Conservation (phyloP, 73 alveolate species). For the Paramecium sonneborni region DNA sequence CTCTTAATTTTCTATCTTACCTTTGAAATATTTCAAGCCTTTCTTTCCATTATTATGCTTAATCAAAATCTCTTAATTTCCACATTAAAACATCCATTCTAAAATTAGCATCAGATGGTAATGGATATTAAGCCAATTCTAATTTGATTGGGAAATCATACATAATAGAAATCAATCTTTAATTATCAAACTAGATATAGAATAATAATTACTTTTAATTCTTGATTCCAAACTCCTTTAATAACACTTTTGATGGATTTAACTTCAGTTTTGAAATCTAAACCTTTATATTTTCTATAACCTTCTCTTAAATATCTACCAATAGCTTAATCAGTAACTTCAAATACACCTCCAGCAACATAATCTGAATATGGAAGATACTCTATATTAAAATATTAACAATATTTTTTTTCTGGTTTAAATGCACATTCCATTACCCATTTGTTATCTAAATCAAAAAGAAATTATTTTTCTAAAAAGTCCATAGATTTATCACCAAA, state of each 20-base stretch:
- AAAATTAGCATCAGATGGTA: conserved; percentile 70
- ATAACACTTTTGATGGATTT: neutral
- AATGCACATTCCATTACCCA: conserved; percentile 41
- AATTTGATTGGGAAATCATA: conserved; percentile 59
- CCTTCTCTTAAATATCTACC: conserved; percentile 27
- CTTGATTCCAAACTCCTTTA: conserved; percentile 56
- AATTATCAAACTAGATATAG: neutral
- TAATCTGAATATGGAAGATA: conserved; percentile 22
- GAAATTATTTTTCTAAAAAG: conserved; percentile 41
- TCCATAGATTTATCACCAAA: conserved; percentile 65
- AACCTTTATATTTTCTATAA: conserved; percentile 60
- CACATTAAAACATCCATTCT: conserved; percentile 63
- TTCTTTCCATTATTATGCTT: conserved; percentile 56
- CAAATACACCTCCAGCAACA: conserved; percentile 64
- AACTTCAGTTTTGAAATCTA: conserved; percentile 56
- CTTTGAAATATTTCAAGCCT: conserved; percentile 47
- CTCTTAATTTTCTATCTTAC: conserved; percentile 62
- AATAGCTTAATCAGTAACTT: conserved; percentile 46
- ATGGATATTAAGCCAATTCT: conserved; percentile 52
- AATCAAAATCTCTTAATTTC: conserved; percentile 59
- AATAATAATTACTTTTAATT: neutral
- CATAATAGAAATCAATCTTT: neutral
- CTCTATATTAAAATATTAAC: neutral
- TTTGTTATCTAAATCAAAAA: conserved; percentile 34
- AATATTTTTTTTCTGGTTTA: conserved; percentile 61